A percentile compares a stretch with the other conserved stretches of the same genome.
These are phyloP conservation scores for Porodaedalea pini DNA, from an alignment of 1,284 basidiomycete genomes.

Conservation along the genomic window DNA sequence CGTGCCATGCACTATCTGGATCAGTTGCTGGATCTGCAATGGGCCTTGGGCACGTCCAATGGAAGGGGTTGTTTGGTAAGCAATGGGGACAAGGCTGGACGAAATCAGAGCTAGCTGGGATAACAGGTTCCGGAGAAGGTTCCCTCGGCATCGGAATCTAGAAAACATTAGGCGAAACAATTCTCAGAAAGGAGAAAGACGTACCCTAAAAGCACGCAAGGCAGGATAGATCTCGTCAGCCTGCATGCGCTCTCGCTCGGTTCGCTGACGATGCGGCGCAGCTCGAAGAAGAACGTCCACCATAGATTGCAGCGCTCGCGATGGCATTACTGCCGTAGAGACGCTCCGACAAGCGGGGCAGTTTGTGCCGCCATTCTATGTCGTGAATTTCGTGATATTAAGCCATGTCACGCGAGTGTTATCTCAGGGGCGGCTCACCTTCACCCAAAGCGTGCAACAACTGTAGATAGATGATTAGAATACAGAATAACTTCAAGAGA, in stretches of 20 bases:
- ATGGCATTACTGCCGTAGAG: conserved; percentile 64
- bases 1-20: conserved; percentile 63
- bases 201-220: conserved; percentile 64
- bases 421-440: conserved; percentile 46
- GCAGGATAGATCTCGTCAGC: conserved; percentile 71
- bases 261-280: conserved; percentile 60
- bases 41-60: conserved; percentile 71
- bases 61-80: conserved; percentile 55
- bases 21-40: conserved; percentile 64
- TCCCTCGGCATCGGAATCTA: conserved; percentile 72
- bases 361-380: conserved; percentile 73
- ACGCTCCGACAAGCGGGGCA: conserved; percentile 71
- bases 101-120: conserved; percentile 57
- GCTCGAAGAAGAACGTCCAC: conserved; percentile 63
- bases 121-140: conserved; percentile 66
- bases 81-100: conserved; percentile 76
- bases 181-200: conserved; percentile 27
- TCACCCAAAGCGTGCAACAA: conserved; percentile 73
- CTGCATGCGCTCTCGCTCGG: conserved; percentile 64
- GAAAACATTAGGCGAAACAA: background rate
- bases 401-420: background rate
- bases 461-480: conserved; percentile 35
- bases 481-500: conserved; percentile 6
- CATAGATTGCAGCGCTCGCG: conserved; percentile 64
- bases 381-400: conserved; percentile 21